phyloP scores from a whole-genome alignment of 768 basidiomycete genomes.

The Podaxis sp. region DNA sequence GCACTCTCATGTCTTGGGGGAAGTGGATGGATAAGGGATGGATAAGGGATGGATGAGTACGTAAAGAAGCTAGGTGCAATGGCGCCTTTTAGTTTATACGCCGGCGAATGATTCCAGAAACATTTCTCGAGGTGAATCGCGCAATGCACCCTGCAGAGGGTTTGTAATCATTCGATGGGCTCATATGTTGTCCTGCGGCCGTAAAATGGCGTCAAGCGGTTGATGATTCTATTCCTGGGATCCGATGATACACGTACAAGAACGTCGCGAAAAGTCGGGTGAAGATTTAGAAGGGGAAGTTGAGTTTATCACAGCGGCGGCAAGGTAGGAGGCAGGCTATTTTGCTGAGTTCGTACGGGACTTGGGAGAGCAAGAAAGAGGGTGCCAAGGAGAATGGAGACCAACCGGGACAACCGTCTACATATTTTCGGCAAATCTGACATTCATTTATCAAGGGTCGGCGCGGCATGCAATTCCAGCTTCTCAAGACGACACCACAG shows the following conservation, averaged over 20 bases:
- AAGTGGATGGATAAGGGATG: too few species aligned
- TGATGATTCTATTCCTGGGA: neutral
- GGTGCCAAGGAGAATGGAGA: too few species aligned
- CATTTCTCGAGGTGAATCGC: neutral
- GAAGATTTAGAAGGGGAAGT: too few species aligned
- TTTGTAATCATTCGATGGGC: neutral
- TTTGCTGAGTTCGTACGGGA: too few species aligned
- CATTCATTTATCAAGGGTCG: too few species aligned
- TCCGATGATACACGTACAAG: neutral
- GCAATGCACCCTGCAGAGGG: neutral
- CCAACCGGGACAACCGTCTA: too few species aligned
- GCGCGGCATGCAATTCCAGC: too few species aligned
- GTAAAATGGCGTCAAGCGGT: neutral
- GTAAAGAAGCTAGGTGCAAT: neutral
- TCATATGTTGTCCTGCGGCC: neutral
- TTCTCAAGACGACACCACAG: too few species aligned
- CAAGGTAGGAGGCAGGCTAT: too few species aligned
- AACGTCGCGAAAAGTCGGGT: neutral
- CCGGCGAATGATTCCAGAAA: neutral
- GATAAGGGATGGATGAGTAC: neutral
- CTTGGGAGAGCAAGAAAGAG: too few species aligned
- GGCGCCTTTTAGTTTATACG: neutral
- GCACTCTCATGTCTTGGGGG: slow-evolving; percentile 18
- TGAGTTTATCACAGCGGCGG: too few species aligned
- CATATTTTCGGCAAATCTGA: too few species aligned